Conservation (phyloP, 805 yeast genomes). For the Candida xiaguanensis region DNA sequence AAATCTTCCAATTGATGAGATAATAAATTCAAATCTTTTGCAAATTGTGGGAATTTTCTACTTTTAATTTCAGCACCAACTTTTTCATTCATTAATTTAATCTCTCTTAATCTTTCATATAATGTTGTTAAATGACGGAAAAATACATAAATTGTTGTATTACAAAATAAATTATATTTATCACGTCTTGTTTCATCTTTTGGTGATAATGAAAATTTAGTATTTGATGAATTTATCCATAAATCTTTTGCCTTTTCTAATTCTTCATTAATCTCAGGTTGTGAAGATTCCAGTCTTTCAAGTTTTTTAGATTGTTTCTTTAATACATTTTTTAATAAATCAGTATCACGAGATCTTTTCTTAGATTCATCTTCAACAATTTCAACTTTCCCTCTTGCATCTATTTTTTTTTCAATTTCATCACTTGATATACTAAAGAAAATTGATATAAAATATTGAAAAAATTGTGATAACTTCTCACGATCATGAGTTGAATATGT, state of each 20-base stretch:
- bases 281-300: slow-evolving; percentile 29
- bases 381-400: slow-evolving; percentile 10
- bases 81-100: slow-evolving; percentile 65
- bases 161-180: slow-evolving; percentile 76
- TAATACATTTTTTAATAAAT: slow-evolving; percentile 57
- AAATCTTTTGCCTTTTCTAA: slow-evolving; percentile 37
- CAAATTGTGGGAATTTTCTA: slow-evolving; percentile 68
- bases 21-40: slow-evolving; percentile 77
- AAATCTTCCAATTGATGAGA: slow-evolving; percentile 78
- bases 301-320: slow-evolving; percentile 47
- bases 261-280: slow-evolving; percentile 23
- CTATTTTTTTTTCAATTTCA: slow-evolving; percentile 40
- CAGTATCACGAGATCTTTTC: slow-evolving; percentile 52
- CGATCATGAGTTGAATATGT: slow-evolving; percentile 78
- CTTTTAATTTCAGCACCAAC: slow-evolving; percentile 70
- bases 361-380: slow-evolving; percentile 24
- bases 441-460: slow-evolving; percentile 64
- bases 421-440: slow-evolving; percentile 64
- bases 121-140: slow-evolving; percentile 81
- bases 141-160: slow-evolving; percentile 84
- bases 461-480: slow-evolving; percentile 67
- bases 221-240: slow-evolving; percentile 39
- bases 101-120: slow-evolving; percentile 74
- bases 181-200: slow-evolving; percentile 37
- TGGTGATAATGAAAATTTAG: slow-evolving; percentile 25